Evolutionary conservation across 1,284 basidiomycete species (phyloP), one percentile per base, ranked within the genome.

Genomic region (Ganoderma lingzhi): DNA sequence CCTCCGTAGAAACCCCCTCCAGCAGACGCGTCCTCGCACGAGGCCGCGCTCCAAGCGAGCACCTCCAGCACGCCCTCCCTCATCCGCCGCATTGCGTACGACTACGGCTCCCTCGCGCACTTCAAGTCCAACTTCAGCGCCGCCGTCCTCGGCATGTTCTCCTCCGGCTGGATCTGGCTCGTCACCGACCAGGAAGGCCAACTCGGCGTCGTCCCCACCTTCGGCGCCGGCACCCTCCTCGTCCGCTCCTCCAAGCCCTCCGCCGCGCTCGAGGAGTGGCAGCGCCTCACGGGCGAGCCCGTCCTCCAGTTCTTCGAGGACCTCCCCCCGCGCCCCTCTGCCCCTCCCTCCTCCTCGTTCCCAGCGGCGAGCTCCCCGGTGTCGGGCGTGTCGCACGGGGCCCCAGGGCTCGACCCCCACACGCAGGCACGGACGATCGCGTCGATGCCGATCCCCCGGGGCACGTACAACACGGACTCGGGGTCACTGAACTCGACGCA

Each of bases 181-280:
- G 93, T 96, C 67, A 87, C 87, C 2, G 94, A 97, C 83, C 78
- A 82, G 30, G 78, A 81, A 6, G 90, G 89, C 15, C 84, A 85
- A 67, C 86, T 94, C 44, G 94, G 89, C 30, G 86, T 96, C 69
- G 81, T 95, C 48, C 92, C 94, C 19, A 98, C 97, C 0, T 96
- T 95, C 77, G 97, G 95, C 6, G 86, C 95, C 0, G 96, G 96
- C 14, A 97, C 97, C 0, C 85, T 98, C 23, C 90, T 99, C 74
- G 88, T 97, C 71, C 85, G 90, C 56, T 90, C 90, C 41, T 82
- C 86, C 56, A 48, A 66, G 53, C 56, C 69, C 66, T 45, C 70
- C 58, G 62, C 59, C 44, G 62, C 72, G 19, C 55, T 69, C 61
- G 41, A 64, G 55, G 72, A 71, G 61, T 73, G 69, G 69, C 73